These are phyloP conservation scores for Tardiomyces depauwii DNA, from an alignment of 1,139 yeast species.

Conservation along the genomic window DNA sequence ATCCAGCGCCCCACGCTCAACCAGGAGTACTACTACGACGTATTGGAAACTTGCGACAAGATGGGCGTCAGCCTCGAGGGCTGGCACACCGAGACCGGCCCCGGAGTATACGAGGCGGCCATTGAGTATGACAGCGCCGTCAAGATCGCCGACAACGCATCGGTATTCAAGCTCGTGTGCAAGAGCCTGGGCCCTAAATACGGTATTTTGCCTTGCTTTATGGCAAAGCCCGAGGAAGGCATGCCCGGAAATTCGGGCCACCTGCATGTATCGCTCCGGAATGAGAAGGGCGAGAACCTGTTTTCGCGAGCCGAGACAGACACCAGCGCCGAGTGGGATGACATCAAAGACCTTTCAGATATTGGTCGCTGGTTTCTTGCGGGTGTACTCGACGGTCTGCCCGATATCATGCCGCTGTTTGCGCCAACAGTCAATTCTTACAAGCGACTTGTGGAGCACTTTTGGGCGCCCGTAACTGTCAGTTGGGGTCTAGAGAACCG, in stretches of 20 bases:
- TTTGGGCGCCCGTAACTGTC: slow-evolving; percentile 30
- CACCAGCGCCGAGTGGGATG: slow-evolving; percentile 20
- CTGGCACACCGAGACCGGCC: slow-evolving; percentile 31
- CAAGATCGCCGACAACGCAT: slow-evolving; percentile 25
- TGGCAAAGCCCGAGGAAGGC: slow-evolving; percentile 29
- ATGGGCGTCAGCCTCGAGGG: slow-evolving; percentile 24
- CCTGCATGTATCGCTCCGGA: slow-evolving; percentile 24
- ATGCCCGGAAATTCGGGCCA: slow-evolving; percentile 31
- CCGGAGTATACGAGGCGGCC: slow-evolving; percentile 30
- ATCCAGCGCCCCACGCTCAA: slow-evolving; percentile 23
- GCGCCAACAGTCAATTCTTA: slow-evolving; percentile 29
- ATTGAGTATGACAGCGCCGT: slow-evolving; percentile 22
- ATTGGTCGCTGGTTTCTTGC: slow-evolving; percentile 26
- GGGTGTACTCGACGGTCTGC: slow-evolving; percentile 25
- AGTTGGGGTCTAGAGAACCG: slow-evolving; percentile 30
- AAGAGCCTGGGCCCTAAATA: slow-evolving; percentile 23
- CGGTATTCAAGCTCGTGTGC: slow-evolving; percentile 24
- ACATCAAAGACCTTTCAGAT: slow-evolving; percentile 20
- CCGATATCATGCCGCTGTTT: slow-evolving; percentile 27
- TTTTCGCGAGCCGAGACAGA: slow-evolving; percentile 21
- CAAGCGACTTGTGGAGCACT: slow-evolving; percentile 28
- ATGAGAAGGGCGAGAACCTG: slow-evolving; percentile 19
- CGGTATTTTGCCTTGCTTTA: slow-evolving; percentile 26
- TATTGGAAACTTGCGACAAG: slow-evolving; percentile 16
- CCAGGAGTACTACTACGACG: slow-evolving; percentile 21